These are phyloP conservation scores for Penicillium coffeae DNA, from an alignment of 495 filamentous ascomycete species.

Conservation along the genomic window DNA sequence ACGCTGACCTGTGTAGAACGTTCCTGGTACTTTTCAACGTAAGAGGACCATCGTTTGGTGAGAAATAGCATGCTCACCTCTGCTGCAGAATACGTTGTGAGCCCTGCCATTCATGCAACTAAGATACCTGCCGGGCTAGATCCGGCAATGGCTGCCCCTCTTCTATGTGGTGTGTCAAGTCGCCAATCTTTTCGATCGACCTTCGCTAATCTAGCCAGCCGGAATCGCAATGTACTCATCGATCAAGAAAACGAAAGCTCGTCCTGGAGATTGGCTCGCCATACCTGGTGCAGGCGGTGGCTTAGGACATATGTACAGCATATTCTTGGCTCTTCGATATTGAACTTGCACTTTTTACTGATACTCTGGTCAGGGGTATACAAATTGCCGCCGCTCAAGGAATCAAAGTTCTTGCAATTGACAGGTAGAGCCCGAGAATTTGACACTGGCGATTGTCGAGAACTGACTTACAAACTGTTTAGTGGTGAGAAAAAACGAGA, in stretches of 20 bases:
- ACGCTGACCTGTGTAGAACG: conserved; percentile 23
- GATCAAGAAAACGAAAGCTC: conserved; percentile 40
- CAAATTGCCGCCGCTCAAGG: conserved; percentile 43
- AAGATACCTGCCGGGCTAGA: conserved; percentile 32
- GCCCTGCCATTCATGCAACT: conserved; percentile 38
- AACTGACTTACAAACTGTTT: background rate
- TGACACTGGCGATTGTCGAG: background rate
- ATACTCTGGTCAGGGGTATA: conserved; percentile 27
- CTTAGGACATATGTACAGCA: conserved; percentile 40
- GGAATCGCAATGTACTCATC: conserved; percentile 49
- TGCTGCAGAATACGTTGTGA: conserved; percentile 36
- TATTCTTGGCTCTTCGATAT: background rate
- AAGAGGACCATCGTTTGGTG: conserved; percentile 4
- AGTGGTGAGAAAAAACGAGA: conserved; percentile 40
- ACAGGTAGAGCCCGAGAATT: conserved; percentile 23
- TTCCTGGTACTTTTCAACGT: conserved; percentile 46
- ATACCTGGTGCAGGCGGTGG: conserved; percentile 43
- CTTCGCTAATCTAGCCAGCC: conserved; percentile 17
- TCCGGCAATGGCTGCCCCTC: conserved; percentile 34
- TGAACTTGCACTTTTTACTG: background rate
- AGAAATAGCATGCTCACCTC: background rate
- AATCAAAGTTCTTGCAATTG: conserved; percentile 41
- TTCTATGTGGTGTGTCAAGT: conserved; percentile 35
- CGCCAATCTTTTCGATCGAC: background rate
- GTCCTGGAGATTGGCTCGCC: conserved; percentile 39